Base-by-base conservation (phyloP, 176 grass and related monocot species). In the Oropetium thomaeum region DNA sequence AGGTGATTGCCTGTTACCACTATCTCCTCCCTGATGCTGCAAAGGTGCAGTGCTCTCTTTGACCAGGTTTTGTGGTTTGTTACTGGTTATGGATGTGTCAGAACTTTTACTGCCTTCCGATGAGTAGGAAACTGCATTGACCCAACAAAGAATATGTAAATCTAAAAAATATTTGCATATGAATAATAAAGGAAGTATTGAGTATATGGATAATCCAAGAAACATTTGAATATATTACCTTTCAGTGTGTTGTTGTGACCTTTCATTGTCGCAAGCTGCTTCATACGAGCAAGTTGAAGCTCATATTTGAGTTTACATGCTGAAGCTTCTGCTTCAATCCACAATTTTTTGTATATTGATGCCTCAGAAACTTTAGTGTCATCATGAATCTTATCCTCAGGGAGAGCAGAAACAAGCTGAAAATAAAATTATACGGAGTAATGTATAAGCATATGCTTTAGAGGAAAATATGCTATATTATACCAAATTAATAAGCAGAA, bases 281-380 rank as follows among this genome's bases (percentile, higher is more conserved):
- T 87, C 60, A 42, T 49, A 41, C 38, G 71, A 30, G 77, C 79
- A 76, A 86, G 63, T 55, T 86, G 82, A 90, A 90, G 94, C 74
- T 93, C 88, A 33, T 91, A 91, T 74, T 97, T 97, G 77, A 93
- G 87, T 61, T 82, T 86, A 81, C 88, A 93, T 1, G 81, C 69
- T 8, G 81, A 79, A 79, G 84, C 83, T 79, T 97, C 94, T 74
- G 90, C 70, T 83, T 97, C 86, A 80, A 97, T 67, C 94, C 90
- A 97, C 55, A 91, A 71, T 38, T 85, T 91, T 74, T 82, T 91
- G 77, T 89, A 97, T 51, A 91, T 53, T 64, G 76, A 71, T 13
- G 74, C 74, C 70, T 86, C 62, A 62, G 80, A 67, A 67, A 77
- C 67, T 74, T 87, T 76, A 71, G 58, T 65, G 54, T 85, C 70